phyloP scores from a whole-genome alignment of 73 alveolate species.

The Paramecium pentaurelia region DNA sequence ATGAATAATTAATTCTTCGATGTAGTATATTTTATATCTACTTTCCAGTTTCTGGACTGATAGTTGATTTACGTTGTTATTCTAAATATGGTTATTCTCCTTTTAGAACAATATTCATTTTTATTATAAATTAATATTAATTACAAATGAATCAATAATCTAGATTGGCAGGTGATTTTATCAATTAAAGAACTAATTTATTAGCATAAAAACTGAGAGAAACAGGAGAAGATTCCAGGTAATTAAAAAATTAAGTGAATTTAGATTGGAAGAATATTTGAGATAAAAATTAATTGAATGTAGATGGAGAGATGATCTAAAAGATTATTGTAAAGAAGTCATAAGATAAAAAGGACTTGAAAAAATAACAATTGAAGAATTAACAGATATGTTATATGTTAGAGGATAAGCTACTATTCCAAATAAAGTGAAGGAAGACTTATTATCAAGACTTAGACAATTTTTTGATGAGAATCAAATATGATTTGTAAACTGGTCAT shows the following conservation, averaged over 20 bases:
- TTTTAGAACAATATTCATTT: neutral
- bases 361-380: slow-evolving; percentile 76
- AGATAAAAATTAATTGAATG: slow-evolving; percentile 77
- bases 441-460: slow-evolving; percentile 70
- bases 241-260: neutral
- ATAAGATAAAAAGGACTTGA: slow-evolving; percentile 82
- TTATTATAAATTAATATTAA: neutral
- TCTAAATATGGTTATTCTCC: neutral
- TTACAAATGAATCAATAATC: neutral
- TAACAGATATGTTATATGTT: slow-evolving; percentile 72
- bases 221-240: slow-evolving; percentile 59
- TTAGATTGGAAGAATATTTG: slow-evolving; percentile 74
- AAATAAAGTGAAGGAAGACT: slow-evolving; percentile 76
- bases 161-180: slow-evolving; percentile 12
- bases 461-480: slow-evolving; percentile 54
- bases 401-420: slow-evolving; percentile 82
- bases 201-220: slow-evolving; percentile 49
- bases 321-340: slow-evolving; percentile 72
- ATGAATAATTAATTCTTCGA: neutral
- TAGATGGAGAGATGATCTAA: slow-evolving; percentile 83
- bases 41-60: neutral
- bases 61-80: neutral
- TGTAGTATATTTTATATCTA: neutral
- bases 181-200: slow-evolving; percentile 18
- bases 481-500: neutral